These are phyloP conservation scores for Lathyrus aphaca DNA, from an alignment of 306 rosid genomes.

Conservation along the genomic window DNA sequence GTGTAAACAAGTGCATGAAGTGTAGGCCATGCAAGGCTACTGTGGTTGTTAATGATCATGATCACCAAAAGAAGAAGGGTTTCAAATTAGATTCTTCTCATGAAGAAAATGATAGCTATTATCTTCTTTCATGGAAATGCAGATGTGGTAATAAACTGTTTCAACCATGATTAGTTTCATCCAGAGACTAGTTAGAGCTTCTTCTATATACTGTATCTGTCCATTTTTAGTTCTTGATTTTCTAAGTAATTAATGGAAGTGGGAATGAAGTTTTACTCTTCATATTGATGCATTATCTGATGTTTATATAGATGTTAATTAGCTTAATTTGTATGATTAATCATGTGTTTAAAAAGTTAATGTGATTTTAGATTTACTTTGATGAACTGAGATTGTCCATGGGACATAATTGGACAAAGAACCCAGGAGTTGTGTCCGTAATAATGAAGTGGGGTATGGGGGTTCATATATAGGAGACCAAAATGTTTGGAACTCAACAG, in stretches of 20 bases:
- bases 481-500: conserved; percentile 15
- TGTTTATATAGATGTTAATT: not conserved
- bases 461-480: conserved; percentile 8
- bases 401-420: not conserved
- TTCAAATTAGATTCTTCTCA: conserved; percentile 34
- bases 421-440: not conserved
- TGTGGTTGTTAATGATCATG: conserved; percentile 65
- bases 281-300: not conserved
- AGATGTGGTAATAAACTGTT: conserved; percentile 74
- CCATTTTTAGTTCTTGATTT: not conserved
- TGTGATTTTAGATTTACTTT: not conserved
- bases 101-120: conserved; percentile 59
- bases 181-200: not conserved
- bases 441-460: not conserved
- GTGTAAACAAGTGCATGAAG: conserved; percentile 73
- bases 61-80: conserved; percentile 41
- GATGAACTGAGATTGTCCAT: not conserved
- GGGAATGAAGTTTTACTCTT: not conserved
- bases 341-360: too few relatives aligned
- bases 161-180: conserved; percentile 54
- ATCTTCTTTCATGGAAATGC: conserved; percentile 89
- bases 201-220: not conserved
- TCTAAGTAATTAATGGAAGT: not conserved
- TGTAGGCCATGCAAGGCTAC: conserved; percentile 84
- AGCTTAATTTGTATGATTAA: not conserved